Conservation (phyloP, 78 protist species). For the Capsaspora owczarzaki region DNA sequence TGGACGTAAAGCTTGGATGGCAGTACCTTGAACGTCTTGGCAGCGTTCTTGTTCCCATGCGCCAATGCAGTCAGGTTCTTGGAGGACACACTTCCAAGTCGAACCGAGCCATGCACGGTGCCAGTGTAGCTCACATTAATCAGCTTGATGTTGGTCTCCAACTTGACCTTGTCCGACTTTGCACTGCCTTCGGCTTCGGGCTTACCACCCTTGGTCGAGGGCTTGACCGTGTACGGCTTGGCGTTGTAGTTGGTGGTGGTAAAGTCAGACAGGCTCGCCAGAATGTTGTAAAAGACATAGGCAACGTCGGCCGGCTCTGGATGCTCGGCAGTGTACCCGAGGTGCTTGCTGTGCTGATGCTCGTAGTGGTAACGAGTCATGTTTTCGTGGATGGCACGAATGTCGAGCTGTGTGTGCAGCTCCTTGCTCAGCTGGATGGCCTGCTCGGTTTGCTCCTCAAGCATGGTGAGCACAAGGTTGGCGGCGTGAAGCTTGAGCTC, state of each 20-base stretch:
- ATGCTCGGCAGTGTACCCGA: not conserved
- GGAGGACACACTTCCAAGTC: no score
- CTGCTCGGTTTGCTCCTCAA: not conserved
- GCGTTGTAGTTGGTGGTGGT: not conserved
- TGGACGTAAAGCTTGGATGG: not conserved
- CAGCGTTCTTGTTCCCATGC: not conserved
- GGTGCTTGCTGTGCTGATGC: not conserved
- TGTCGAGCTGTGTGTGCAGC: not conserved
- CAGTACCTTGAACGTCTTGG: not conserved
- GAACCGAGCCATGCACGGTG: no score
- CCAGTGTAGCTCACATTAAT: not conserved
- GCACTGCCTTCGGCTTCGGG: no score
- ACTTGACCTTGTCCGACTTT: no score
- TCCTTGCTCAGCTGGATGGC: not conserved
- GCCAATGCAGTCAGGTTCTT: no score
- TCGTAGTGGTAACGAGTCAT: not conserved
- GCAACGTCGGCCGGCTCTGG: not conserved
- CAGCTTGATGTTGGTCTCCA: no score
- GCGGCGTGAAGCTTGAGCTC: not conserved
- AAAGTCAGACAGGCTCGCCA: not conserved
- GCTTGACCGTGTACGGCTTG: not conserved
- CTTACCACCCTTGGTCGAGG: not conserved
- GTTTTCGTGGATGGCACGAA: not conserved
- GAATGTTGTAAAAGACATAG: no score
- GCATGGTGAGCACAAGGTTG: constrained; percentile 5